phyloP scores from a whole-genome alignment of 345 rosid genomes.

The Populus pruinosa region DNA sequence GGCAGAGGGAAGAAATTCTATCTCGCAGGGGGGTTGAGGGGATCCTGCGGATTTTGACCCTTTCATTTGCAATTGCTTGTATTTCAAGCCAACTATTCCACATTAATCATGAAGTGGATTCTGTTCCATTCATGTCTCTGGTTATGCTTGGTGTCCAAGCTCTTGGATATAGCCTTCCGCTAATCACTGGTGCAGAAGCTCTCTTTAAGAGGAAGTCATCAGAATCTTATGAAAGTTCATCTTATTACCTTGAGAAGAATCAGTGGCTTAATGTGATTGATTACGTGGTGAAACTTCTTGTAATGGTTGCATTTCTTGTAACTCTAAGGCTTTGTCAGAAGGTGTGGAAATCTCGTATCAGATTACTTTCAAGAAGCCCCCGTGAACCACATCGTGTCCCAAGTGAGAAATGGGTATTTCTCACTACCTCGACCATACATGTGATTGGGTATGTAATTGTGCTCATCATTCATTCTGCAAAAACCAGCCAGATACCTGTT shows the following conservation, averaged over 20 bases:
- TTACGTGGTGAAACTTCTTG: slow-evolving; percentile 72
- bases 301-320: slow-evolving; percentile 59
- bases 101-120: slow-evolving; percentile 39
- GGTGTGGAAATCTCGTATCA: slow-evolving; percentile 76
- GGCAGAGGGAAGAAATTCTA: slow-evolving; percentile 76
- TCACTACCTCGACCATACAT: slow-evolving; percentile 45
- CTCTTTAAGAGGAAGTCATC: slow-evolving; percentile 56
- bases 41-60: slow-evolving; percentile 61
- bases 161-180: slow-evolving; percentile 70
- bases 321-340: slow-evolving; percentile 78
- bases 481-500: slow-evolving; percentile 28
- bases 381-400: slow-evolving; percentile 60
- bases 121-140: slow-evolving; percentile 59
- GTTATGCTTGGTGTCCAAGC: slow-evolving; percentile 91
- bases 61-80: slow-evolving; percentile 66
- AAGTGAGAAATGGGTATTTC: slow-evolving; percentile 55
- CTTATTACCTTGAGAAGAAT: slow-evolving; percentile 54
- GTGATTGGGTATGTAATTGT: slow-evolving; percentile 51
- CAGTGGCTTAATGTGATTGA: slow-evolving; percentile 69
- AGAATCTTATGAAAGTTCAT: slow-evolving; percentile 40
- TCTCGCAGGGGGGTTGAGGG: slow-evolving; percentile 76
- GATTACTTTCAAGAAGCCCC: slow-evolving; percentile 46
- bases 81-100: slow-evolving; percentile 65
- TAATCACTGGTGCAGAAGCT: slow-evolving; percentile 84
- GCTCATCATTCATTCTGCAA: slow-evolving; percentile 45